These are phyloP conservation scores for Trametes coccinea DNA, from an alignment of 768 basidiomycete genomes.

Conservation along the genomic window DNA sequence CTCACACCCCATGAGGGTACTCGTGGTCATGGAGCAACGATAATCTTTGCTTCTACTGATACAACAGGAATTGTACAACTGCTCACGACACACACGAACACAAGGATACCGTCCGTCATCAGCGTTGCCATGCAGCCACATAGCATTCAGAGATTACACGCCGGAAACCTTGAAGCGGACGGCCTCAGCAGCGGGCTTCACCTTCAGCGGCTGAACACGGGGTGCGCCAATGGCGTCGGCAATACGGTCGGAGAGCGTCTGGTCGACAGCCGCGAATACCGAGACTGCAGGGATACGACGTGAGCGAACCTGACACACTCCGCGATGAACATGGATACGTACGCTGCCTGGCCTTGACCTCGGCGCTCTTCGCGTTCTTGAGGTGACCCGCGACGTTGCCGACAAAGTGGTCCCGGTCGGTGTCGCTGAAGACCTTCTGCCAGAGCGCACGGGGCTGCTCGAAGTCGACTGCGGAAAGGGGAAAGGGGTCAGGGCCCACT, in stretches of 20 bases:
- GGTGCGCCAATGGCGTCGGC: constrained; percentile 71
- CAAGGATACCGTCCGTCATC: background rate
- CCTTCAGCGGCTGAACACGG: constrained; percentile 56
- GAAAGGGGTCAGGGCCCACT: background rate
- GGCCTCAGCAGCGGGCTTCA: constrained; percentile 61
- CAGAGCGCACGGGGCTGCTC: constrained; percentile 79
- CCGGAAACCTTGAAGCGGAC: constrained; percentile 44
- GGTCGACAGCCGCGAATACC: constrained; percentile 79
- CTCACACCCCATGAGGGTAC: too few species aligned
- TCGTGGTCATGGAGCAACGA: too few species aligned
- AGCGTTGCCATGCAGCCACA: too few species aligned
- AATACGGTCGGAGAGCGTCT: constrained; percentile 71
- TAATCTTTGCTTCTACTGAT: background rate
- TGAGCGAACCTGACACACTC: background rate
- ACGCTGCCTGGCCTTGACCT: constrained; percentile 68
- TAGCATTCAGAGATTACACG: background rate
- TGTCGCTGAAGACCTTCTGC: constrained; percentile 64
- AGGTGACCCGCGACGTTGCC: constrained; percentile 68
- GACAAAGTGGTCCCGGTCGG: constrained; percentile 60
- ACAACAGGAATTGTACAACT: background rate
- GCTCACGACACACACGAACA: background rate
- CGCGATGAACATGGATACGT: constrained; percentile 32
- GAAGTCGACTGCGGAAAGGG: constrained; percentile 62
- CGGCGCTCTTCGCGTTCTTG: constrained; percentile 56
- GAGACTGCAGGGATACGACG: constrained; percentile 46